Percentiles rank a stretch among this genome's conserved stretches.
Evolutionary conservation across 768 basidiomycete species (phyloP).

Genomic region (Boletus coccyginus): DNA sequence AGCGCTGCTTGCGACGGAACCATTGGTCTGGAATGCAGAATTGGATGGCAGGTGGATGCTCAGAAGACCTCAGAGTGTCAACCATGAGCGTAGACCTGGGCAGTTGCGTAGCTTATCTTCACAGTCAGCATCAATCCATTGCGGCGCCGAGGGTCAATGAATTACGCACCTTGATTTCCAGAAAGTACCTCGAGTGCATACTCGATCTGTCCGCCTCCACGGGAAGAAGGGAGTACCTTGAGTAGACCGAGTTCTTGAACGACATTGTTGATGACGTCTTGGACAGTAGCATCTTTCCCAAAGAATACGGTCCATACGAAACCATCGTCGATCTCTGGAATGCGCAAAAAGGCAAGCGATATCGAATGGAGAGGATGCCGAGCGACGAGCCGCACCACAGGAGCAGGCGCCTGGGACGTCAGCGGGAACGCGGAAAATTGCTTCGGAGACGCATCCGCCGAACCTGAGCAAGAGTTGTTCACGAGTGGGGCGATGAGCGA

Average conservation of each 20-base stretch:
- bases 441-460: slow-evolving; percentile 34
- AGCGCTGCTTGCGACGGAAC: slow-evolving; percentile 67
- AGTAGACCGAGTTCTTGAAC: slow-evolving; percentile 66
- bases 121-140: neutral
- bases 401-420: slow-evolving; percentile 64
- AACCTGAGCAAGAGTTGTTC: slow-evolving; percentile 34
- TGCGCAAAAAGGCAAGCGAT: slow-evolving; percentile 54
- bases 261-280: slow-evolving; percentile 51
- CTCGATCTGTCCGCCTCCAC: slow-evolving; percentile 59
- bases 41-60: slow-evolving; percentile 36
- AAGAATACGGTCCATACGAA: slow-evolving; percentile 67
- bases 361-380: slow-evolving; percentile 59
- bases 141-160: neutral
- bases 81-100: slow-evolving; percentile 10
- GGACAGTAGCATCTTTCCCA: slow-evolving; percentile 51
- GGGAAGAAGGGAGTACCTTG: slow-evolving; percentile 63
- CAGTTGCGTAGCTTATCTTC: slow-evolving; percentile 13
- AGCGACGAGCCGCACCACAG: slow-evolving; percentile 69
- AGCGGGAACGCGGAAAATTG: slow-evolving; percentile 71
- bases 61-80: slow-evolving; percentile 14
- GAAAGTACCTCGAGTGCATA: slow-evolving; percentile 70
- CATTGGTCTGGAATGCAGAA: slow-evolving; percentile 78
- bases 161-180: slow-evolving; percentile 48
- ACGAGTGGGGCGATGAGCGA: slow-evolving; percentile 53
- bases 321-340: slow-evolving; percentile 77